Conservation (phyloP, 805 yeast species). For the Suhomyces xylopsoci region DNA sequence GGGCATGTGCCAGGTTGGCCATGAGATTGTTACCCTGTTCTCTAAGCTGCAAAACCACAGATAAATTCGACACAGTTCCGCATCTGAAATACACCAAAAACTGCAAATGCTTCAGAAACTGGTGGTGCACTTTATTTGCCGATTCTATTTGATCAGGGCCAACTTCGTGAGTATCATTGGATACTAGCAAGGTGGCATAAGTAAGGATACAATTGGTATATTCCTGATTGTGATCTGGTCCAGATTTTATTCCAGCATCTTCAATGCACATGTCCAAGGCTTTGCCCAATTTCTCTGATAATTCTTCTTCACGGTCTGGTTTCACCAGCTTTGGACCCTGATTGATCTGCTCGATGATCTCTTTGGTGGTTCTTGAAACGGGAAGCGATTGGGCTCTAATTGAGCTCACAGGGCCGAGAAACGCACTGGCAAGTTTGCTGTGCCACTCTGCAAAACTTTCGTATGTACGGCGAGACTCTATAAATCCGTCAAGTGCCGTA, state of each 20-base stretch:
- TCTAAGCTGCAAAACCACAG: slow-evolving; percentile 19
- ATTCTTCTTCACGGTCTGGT: background rate
- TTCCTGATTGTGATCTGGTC: background rate
- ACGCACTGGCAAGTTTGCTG: background rate
- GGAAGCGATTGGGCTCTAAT: background rate
- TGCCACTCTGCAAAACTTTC: background rate
- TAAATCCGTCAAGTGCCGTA: background rate
- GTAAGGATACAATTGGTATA: background rate
- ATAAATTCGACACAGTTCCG: background rate
- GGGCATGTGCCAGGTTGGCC: slow-evolving; percentile 35
- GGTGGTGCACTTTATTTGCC: background rate
- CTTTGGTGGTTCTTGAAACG: background rate
- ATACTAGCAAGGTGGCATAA: background rate
- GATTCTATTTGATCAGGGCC: background rate
- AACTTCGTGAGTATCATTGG: background rate
- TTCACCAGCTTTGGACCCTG: background rate
- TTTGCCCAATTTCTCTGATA: background rate
- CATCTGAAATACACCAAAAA: background rate
- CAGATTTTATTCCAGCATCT: background rate
- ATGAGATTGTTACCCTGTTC: slow-evolving; percentile 41
- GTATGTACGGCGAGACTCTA: background rate
- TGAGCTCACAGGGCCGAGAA: background rate
- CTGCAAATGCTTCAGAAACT: background rate
- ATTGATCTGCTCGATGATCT: background rate
- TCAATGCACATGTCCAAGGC: background rate